Conservation (phyloP, 257 asterid genomes). For the Solanum sejunctum region DNA sequence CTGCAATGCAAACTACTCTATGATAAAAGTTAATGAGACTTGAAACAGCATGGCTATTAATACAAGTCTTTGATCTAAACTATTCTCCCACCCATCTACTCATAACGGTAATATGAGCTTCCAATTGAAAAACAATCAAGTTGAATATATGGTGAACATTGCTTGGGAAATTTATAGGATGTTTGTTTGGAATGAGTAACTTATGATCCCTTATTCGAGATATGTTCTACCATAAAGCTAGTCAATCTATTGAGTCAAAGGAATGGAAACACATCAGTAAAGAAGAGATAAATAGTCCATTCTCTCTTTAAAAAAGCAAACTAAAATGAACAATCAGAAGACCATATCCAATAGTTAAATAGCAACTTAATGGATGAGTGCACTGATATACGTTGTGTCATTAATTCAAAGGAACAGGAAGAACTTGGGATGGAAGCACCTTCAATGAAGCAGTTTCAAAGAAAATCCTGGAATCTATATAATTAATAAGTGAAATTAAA, state of each 20-base stretch:
- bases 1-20: neutral
- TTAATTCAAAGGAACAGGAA: neutral
- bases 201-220: neutral
- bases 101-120: neutral
- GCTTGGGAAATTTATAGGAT: neutral
- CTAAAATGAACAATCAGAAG: neutral
- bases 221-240: neutral
- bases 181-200: neutral
- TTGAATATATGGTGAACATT: neutral
- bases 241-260: neutral
- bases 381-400: neutral
- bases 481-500: neutral
- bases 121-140: neutral
- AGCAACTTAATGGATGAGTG: neutral
- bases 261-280: neutral
- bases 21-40: neutral
- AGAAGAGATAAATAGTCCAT: neutral
- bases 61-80: neutral
- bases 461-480: neutral
- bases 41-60: neutral
- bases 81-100: neutral
- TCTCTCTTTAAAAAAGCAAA: neutral
- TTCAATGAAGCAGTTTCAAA: neutral
- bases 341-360: neutral
- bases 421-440: neutral